Evolutionary conservation across 2,329 filamentous ascomycete species (phyloP), one percentile per base, ranked within the genome.

Genomic region (Penicillium sp.): DNA sequence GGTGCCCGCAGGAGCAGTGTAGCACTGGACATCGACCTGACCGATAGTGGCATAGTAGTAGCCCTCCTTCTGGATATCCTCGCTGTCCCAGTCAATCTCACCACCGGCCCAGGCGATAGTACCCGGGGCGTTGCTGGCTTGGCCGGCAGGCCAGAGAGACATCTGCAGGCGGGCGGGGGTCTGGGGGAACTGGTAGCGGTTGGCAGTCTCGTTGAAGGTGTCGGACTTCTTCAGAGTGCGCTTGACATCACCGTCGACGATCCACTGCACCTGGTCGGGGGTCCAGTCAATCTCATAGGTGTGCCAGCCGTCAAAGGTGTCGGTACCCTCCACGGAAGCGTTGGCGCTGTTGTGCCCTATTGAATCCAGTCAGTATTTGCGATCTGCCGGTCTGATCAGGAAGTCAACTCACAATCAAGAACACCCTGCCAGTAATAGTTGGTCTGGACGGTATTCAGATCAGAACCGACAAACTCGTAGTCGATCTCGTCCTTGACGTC

Each of bases 401-500:
- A 23, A n/a, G 4, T 18, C 18, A n/a, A 75, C 88, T 77, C 78
- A 95, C 89, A 97, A 70, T 92, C 80, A 33, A 89, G 86, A 56
- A 96, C 86, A 66, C 93, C 93, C 75, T 96, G 91, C 75, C 87
- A 96, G 75, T 96, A 98, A 78, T 84, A 98, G 76, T 98, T 98
- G 67, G 90, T 93, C 76, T 98, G 91, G 15, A 87, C 88, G 55
- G 79, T 81, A 41, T 77, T 66, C 54, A 95, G 77, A 65, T 96
- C 88, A 39, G 81, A 81, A 58, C 93, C 93, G 47, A 98, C 81
- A 69, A 87, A 97, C 71, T 98, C 93, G 68, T 89, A 97, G 75
- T 98, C 93, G 64, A 98, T 95, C 73, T 98, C 93, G 66, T 98
- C 93, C 79, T 96, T 95, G 65, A 95, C 87, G 65, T 97, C 92